Evolutionary conservation across 352 stramenopile species (phyloP).

Genomic region (Phytophthora constricta): DNA sequence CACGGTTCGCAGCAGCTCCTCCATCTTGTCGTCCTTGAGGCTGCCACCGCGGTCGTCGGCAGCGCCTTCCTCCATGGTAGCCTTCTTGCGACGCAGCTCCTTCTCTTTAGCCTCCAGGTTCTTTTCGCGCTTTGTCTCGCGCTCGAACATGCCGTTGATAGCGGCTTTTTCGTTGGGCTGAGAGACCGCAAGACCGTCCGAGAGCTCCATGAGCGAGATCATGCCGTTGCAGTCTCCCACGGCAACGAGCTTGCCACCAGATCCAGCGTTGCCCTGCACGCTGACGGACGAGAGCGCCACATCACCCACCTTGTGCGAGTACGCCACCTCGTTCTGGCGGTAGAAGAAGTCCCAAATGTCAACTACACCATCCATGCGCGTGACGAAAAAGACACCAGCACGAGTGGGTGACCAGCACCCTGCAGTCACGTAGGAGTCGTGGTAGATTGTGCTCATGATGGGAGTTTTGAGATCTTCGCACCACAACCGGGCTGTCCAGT

Average conservation of each 20-base stretch:
- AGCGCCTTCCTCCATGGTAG: conserved; percentile 83
- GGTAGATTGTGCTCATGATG: conserved; percentile 98
- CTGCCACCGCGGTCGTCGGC: conserved; percentile 61
- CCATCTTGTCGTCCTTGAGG: conserved; percentile 94
- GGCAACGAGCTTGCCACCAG: conserved; percentile 93
- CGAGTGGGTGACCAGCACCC: conserved; percentile 97
- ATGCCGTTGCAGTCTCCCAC: conserved; percentile 96
- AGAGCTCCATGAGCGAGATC: conserved; percentile 96
- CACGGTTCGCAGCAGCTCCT: conserved; percentile 92
- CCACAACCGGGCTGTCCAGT: conserved; percentile 97
- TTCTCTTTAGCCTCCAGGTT: conserved; percentile 93
- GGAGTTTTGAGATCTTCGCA: conserved; percentile 97
- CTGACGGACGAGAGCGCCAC: conserved; percentile 92
- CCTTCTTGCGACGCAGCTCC: conserved; percentile 87
- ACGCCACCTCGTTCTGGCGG: conserved; percentile 96
- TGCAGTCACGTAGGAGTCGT: conserved; percentile 95
- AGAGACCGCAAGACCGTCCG: conserved; percentile 89
- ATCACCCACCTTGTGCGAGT: conserved; percentile 97
- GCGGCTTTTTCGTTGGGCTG: conserved; percentile 95
- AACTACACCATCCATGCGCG: conserved; percentile 96
- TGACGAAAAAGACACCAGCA: conserved; percentile 97
- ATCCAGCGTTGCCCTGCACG: conserved; percentile 92
- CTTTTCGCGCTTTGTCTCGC: conserved; percentile 97
- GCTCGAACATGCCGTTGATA: conserved; percentile 97
- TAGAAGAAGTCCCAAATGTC: conserved; percentile 99